Evolutionary conservation across 371 early-diverging fungal genomes (phyloP), one percentile per base, ranked within the genome.

Genomic region (Synchytrium microbalum): DNA sequence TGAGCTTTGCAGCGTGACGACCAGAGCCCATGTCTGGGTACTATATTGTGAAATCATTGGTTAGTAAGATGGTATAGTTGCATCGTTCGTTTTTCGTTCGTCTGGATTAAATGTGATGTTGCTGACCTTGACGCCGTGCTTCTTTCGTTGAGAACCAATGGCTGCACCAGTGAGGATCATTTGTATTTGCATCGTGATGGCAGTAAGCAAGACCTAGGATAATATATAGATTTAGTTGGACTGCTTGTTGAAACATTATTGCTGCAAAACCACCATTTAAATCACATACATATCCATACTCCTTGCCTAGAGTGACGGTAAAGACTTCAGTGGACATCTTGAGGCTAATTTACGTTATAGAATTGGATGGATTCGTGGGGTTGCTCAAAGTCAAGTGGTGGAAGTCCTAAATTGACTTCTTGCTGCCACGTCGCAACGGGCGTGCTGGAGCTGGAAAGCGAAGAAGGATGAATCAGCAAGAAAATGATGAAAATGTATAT

Each of bases 11-110:
- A 56, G 56, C 56, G 24, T 56, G 29, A 26, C 56, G 24, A 26
- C 56, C 56, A 29, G 26, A 13, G 5, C 56, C 56, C 56, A 56
- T 56, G 24, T 56, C 56, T 10, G 56, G 56, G 29, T 56, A 56
- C 13, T 56, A 51, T 51, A 51, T 23, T 51, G 23, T 14, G 51
- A 14, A 51, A 51, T 51, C 14, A 51, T 14, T 23, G 14, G 51
- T 51, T 23, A 23, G 51, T 51, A 51, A 51, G 23, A 51, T 51
- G 14, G 14, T 23, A 14, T 14, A 23, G 51, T 51, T 14, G 51
- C 14, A 14, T 51, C 14, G 23, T 14, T 14, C 51, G 51, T 51
- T n/a, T n/a, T n/a, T n/a, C n/a, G n/a, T n/a, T n/a, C n/a, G n/a
- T n/a, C n/a, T n/a, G n/a, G n/a, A n/a, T n/a, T n/a, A n/a, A n/a